Conservation (phyloP, 306 rosid species). For the Betula pendula region DNA sequence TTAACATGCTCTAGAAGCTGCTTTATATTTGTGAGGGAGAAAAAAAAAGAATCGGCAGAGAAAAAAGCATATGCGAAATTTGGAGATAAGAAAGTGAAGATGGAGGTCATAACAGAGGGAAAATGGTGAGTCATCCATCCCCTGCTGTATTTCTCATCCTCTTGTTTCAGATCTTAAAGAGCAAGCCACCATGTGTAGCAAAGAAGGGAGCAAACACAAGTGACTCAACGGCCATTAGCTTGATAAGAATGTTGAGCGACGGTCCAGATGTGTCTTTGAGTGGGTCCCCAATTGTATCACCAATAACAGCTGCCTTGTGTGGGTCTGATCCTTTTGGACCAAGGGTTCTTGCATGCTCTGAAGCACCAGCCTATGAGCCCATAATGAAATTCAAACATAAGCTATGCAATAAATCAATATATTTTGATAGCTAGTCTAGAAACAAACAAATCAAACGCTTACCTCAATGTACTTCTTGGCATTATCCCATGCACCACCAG, state of each 20-base stretch:
- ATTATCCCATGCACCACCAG: conserved; percentile 99
- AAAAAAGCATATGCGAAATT: conserved; percentile 13
- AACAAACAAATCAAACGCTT: neutral
- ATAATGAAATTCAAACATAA: conserved; percentile 11
- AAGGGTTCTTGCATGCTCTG: conserved; percentile 87
- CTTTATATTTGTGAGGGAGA: conserved; percentile 1
- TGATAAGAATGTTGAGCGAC: conserved; percentile 95
- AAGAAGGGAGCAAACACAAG: conserved; percentile 97
- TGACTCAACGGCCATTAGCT: conserved; percentile 95
- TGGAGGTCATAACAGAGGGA: conserved; percentile 7
- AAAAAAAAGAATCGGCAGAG: neutral
- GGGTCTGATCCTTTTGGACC: conserved; percentile 94
- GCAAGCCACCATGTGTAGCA: conserved; percentile 89
- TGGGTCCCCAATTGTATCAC: conserved; percentile 98
- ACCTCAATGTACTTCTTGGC: conserved; percentile 99
- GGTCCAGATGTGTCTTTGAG: conserved; percentile 97
- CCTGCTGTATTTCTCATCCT: neutral
- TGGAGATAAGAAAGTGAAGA: neutral
- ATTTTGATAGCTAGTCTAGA: neutral
- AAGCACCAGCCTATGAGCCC: conserved; percentile 68
- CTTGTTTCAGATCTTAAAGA: conserved; percentile 59
- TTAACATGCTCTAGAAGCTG: conserved; percentile 28
- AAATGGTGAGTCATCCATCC: conserved; percentile 23
- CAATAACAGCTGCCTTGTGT: conserved; percentile 95
- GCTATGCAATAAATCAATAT: neutral